Base-by-base conservation (phyloP, 768 basidiomycete genomes). In the Cubamyces sp. region DNA sequence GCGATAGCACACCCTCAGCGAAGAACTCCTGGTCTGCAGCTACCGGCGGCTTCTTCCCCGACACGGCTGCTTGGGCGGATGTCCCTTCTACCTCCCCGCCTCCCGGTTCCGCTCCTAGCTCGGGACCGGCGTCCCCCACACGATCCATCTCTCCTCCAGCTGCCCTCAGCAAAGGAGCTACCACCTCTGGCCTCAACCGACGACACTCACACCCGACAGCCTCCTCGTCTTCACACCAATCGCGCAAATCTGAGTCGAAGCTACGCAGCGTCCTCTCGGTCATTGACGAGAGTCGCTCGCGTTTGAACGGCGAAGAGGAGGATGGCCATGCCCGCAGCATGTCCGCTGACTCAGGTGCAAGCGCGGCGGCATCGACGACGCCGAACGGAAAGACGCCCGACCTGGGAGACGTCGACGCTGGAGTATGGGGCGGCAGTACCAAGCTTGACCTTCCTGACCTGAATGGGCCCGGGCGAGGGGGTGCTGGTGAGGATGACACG, bases 231-330 rank as follows among this genome's bases (percentile, higher is more conserved):
- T 64, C 61, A 21, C 78, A 79, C 66, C 75, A 75, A 37, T 55
- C 74, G 26, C 81, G 86, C 65, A 88, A 86, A 74, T 78, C 83
- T 3, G 85, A 87, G 37, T 82, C 83, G 18, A 91, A 90, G 71
- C 80, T 92, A 46, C 87, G 88, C 49, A 87, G 79, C 60, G 84
- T 88, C n/a, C 77, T 92, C n/a, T 74, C 88, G 30, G 82, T 85
- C 21, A 86, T 92, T 57, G 87, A 90, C 62, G 91, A 92, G 74
- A 73, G 74, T 30, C 82, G 77, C 58, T 64, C 78, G 55, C 76
- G 73, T 19, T 70, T 74, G 61, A 66, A 60, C 53, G 64, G 61
- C n/a, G 66, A 65, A 25, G 45, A 39, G 2, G 58, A 54, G 30
- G 63, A 64, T 12, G 40, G 41, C 6, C 50, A 58, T 19, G 34